phyloP scores from a whole-genome alignment of 305 asterid species.

The Ilex paraguariensis region DNA sequence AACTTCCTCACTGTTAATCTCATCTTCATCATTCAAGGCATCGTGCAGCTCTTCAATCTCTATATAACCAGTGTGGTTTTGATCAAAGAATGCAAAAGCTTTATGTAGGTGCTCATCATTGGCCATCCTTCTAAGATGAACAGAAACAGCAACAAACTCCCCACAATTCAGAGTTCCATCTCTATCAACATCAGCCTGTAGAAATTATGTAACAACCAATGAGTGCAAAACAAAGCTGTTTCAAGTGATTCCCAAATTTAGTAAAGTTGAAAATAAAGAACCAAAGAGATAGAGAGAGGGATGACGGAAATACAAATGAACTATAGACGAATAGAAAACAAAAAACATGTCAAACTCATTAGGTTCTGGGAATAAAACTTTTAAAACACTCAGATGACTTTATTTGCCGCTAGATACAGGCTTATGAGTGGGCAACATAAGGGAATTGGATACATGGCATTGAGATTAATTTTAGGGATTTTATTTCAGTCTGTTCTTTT shows the following conservation, averaged over 20 bases:
- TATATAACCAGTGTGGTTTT: constrained; percentile 41
- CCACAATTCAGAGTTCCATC: constrained; percentile 43
- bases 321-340: not conserved
- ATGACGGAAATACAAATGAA: not conserved
- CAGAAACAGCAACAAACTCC: constrained; percentile 48
- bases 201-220: not conserved
- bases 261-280: not conserved
- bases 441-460: no score
- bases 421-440: no score
- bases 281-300: not conserved
- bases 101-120: constrained; percentile 57
- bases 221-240: no score
- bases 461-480: no score
- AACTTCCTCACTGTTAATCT: constrained; percentile 35
- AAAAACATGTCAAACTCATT: no score
- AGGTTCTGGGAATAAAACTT: no score
- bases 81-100: constrained; percentile 51
- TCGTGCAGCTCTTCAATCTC: constrained; percentile 54
- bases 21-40: constrained; percentile 46
- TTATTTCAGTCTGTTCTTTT: no score
- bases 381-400: no score
- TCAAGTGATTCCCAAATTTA: no score
- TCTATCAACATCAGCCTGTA: constrained; percentile 54
- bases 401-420: no score
- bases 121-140: constrained; percentile 54